Evolutionary conservation across 495 filamentous ascomycete species (phyloP).

Genomic region (Neurospora sp.): DNA sequence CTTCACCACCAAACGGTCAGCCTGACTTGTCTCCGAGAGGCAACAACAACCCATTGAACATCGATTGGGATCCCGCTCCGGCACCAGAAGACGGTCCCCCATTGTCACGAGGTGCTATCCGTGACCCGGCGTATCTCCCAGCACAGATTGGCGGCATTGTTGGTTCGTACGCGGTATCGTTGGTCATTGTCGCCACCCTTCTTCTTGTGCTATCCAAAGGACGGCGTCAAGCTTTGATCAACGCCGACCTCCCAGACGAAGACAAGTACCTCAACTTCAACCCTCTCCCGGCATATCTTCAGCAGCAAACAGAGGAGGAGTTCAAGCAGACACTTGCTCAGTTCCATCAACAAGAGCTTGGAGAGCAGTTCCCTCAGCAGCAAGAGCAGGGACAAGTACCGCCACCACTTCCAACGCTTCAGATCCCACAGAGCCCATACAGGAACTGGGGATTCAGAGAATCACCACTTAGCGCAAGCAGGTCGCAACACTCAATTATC

Average conservation of each 20-base stretch:
- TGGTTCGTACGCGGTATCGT: conserved; percentile 65
- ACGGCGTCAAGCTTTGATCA: conserved; percentile 30
- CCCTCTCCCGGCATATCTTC: conserved; percentile 23
- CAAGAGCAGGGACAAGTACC: conserved; percentile 7
- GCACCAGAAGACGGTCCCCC: conserved; percentile 49
- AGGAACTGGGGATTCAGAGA: conserved; percentile 32
- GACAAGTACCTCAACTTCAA: conserved; percentile 12
- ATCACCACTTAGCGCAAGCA: conserved; percentile 34
- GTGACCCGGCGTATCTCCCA: conserved; percentile 54
- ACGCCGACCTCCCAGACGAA: conserved; percentile 18
- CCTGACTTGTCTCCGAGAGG: conserved; percentile 23
- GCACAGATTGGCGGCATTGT: conserved; percentile 70
- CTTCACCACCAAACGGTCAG: conserved; percentile 1
- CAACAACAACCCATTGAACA: conserved; percentile 34
- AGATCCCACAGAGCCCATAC: conserved; percentile 23
- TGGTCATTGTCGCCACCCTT: conserved; percentile 55
- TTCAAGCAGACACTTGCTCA: conserved; percentile 14
- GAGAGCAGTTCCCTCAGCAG: conserved; percentile 1
- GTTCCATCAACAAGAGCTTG: conserved; percentile 1
- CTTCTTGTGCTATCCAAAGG: conserved; percentile 44
- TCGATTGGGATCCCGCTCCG: conserved; percentile 47
- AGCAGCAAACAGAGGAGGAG: conserved; percentile 28
- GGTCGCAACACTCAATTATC: conserved; percentile 41
- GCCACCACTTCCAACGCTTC: not conserved
- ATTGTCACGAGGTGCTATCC: conserved; percentile 40